Conservation (phyloP, 371 early-diverging fungal species). For the Circinella minor region DNA sequence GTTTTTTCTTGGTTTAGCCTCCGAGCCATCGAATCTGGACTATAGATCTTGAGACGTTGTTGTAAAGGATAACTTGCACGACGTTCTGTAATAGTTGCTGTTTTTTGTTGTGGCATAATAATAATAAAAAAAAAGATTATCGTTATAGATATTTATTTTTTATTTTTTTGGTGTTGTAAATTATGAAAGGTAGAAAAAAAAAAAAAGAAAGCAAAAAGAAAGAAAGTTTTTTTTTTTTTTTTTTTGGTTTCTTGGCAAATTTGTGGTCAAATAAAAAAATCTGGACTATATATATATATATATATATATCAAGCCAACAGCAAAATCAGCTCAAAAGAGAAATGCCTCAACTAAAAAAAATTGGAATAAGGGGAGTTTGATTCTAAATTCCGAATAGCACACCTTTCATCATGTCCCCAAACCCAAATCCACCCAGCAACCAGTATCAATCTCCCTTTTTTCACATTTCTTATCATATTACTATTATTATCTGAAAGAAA, state of each 20-base stretch:
- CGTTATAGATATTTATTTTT: not conserved
- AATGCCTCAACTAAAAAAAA: conserved; percentile 7
- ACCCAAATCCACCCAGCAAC: too few relatives aligned
- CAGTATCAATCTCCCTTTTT: too few relatives aligned
- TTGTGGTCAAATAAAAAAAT: conserved; percentile 4
- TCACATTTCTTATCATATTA: too few relatives aligned
- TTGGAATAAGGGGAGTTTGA: conserved; percentile 3
- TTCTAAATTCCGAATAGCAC: conserved; percentile 11
- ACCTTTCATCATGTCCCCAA: too few relatives aligned
- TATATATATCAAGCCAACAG: conserved; percentile 16
- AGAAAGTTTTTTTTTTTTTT: not conserved
- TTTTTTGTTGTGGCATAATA: conserved; percentile 10
- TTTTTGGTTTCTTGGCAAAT: conserved; percentile 1
- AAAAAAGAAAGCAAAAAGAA: conserved; percentile 5
- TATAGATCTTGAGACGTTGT: conserved; percentile 28
- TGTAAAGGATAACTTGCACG: conserved; percentile 29
- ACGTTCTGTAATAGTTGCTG: conserved; percentile 25
- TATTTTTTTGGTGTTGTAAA: not conserved
- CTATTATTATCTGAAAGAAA: too few relatives aligned
- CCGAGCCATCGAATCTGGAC: conserved; percentile 31
- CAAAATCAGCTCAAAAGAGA: conserved; percentile 20
- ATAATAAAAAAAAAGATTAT: not conserved
- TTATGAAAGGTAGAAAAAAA: not conserved
- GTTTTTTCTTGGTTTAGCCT: conserved; percentile 24
- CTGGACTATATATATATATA: not conserved